Conservation (phyloP, 106 monocot genomes). For the Narthecium ossifragum region DNA sequence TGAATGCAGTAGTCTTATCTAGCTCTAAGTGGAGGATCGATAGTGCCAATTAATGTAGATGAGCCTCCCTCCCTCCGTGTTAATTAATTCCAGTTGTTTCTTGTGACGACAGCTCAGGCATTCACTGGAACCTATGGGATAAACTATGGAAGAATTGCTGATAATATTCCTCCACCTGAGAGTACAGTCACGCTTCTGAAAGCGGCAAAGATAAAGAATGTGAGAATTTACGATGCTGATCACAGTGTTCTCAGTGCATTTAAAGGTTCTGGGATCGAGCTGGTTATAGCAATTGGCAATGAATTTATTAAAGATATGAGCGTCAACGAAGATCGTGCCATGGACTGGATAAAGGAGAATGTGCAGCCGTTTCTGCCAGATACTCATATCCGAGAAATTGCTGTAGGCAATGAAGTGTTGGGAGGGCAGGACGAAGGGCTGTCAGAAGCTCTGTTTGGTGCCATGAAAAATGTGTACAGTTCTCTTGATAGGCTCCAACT, state of each 20-base stretch:
- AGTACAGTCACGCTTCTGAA: constrained; percentile 55
- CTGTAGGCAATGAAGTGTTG: constrained; percentile 68
- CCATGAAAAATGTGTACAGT: constrained; percentile 48
- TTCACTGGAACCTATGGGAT: constrained; percentile 82
- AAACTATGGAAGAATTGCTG: constrained; percentile 80
- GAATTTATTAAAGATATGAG: constrained; percentile 56
- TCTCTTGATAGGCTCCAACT: constrained; percentile 40
- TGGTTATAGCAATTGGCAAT: constrained; percentile 43
- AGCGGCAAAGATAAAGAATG: constrained; percentile 59
- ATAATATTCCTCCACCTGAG: constrained; percentile 64
- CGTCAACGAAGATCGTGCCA: constrained; percentile 33
- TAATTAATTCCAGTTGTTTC: too few species aligned
- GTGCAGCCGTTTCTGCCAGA: constrained; percentile 61
- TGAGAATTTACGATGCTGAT: constrained; percentile 67
- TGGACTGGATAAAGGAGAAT: constrained; percentile 68
- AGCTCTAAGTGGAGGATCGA: too few species aligned
- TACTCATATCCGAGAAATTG: constrained; percentile 53
- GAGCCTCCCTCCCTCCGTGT: too few species aligned
- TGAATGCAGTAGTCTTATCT: too few species aligned
- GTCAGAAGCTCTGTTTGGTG: constrained; percentile 49
- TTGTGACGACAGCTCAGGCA: constrained; percentile 25
- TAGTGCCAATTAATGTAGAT: too few species aligned
- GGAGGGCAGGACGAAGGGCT: constrained; percentile 46
- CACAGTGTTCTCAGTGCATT: constrained; percentile 69
- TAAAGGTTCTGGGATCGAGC: constrained; percentile 54